A percentile compares a stretch with the other conserved stretches of the same genome.
phyloP scores from a whole-genome alignment of 73 alveolate species.

The Strombidium stylifer region DNA sequence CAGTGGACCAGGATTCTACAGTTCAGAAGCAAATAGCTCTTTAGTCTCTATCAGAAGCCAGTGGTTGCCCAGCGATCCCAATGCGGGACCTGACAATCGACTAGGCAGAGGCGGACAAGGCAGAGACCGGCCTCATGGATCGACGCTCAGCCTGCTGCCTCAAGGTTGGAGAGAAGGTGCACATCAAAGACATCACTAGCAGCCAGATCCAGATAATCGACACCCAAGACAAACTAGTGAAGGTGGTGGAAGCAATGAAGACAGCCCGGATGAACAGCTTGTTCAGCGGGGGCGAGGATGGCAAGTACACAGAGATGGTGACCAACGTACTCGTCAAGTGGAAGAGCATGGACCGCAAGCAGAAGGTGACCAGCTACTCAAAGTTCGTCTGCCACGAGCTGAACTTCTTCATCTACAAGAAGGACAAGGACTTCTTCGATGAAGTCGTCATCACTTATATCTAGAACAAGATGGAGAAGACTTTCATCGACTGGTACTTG shows the following conservation, averaged over 20 bases:
- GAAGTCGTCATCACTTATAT: slow-evolving; percentile 51
- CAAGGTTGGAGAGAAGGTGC: neutral
- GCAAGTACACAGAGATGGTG: too few relatives aligned
- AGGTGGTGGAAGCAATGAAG: slow-evolving; percentile 26
- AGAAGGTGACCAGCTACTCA: slow-evolving; percentile 32
- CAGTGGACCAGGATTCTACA: too few relatives aligned
- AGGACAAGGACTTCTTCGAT: slow-evolving; percentile 56
- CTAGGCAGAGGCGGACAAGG: too few relatives aligned
- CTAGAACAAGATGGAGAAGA: slow-evolving; percentile 53
- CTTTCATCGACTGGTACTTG: slow-evolving; percentile 54
- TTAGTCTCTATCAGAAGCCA: too few relatives aligned
- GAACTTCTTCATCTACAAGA: slow-evolving; percentile 47
- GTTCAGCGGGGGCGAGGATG: neutral
- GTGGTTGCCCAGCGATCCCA: too few relatives aligned
- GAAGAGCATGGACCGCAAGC: slow-evolving; percentile 6
- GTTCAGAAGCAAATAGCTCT: too few relatives aligned
- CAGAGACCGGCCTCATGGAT: too few relatives aligned
- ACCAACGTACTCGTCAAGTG: slow-evolving; percentile 35
- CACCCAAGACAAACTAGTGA: slow-evolving; percentile 39
- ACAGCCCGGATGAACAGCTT: too few relatives aligned
- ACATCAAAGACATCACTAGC: slow-evolving; percentile 17
- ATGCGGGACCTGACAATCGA: too few relatives aligned
- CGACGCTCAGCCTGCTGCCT: neutral
- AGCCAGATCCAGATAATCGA: slow-evolving; percentile 48
- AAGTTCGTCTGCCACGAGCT: slow-evolving; percentile 54